Conservation (phyloP, 345 rosid genomes). For the Conringia planisiliqua region DNA sequence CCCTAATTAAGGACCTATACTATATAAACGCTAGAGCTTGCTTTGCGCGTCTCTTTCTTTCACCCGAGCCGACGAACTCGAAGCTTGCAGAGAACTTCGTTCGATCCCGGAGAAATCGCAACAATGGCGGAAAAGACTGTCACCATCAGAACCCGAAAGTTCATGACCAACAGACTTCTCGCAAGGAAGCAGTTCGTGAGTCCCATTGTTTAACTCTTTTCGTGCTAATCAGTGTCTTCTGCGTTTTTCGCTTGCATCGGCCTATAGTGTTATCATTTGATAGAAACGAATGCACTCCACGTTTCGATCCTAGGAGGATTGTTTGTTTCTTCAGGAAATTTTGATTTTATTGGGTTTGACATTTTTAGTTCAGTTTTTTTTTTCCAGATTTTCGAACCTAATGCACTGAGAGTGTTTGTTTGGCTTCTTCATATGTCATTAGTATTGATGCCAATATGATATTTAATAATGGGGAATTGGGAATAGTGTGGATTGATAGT, state of each 20-base stretch:
- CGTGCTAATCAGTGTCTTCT: neutral
- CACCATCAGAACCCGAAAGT: slow-evolving; percentile 82
- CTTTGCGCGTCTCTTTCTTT: neutral
- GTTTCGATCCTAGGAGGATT: neutral
- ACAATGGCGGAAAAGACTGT: slow-evolving; percentile 90
- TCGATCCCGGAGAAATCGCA: slow-evolving; percentile 12
- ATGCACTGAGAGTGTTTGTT: neutral
- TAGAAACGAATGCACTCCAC: neutral
- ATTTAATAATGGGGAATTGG: neutral
- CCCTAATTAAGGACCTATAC: slow-evolving; percentile 1
- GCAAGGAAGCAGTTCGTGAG: slow-evolving; percentile 98
- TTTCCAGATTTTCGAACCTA: neutral
- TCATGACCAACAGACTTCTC: slow-evolving; percentile 98
- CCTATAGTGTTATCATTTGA: neutral
- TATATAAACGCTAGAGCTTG: slow-evolving; percentile 15
- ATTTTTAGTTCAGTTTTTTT: neutral
- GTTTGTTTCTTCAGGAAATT: neutral
- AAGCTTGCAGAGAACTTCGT: slow-evolving; percentile 14
- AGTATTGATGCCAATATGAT: neutral
- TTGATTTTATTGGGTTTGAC: neutral
- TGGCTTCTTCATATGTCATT: neutral
- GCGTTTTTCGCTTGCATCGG: neutral
- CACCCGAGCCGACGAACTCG: slow-evolving; percentile 34
- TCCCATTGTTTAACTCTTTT: neutral
- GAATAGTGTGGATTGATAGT: neutral